phyloP scores from a whole-genome alignment of 306 rosid species.

The Cucurbita moschata region DNA sequence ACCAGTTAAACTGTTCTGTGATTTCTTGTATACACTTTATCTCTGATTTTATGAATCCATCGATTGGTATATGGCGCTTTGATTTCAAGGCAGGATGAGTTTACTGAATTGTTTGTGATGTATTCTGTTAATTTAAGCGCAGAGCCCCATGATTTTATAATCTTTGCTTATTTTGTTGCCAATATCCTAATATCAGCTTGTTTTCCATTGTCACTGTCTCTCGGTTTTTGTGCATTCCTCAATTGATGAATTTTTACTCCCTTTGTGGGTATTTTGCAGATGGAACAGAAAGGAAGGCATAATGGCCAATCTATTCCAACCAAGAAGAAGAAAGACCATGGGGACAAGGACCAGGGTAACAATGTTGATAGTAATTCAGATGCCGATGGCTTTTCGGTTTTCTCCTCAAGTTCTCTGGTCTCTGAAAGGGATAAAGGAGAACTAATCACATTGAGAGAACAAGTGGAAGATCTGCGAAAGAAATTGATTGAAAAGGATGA shows the following conservation, averaged over 20 bases:
- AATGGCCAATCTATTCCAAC: slow-evolving; percentile 45
- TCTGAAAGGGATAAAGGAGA: slow-evolving; percentile 67
- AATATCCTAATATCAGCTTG: background rate
- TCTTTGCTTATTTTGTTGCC: background rate
- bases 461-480: slow-evolving; percentile 61
- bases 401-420: slow-evolving; percentile 42
- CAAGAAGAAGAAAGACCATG: slow-evolving; percentile 50
- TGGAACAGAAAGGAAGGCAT: slow-evolving; percentile 44
- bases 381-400: slow-evolving; percentile 33
- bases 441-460: slow-evolving; percentile 43
- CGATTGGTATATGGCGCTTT: background rate
- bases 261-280: slow-evolving; percentile 11
- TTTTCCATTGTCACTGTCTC: background rate
- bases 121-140: background rate
- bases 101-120: background rate
- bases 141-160: background rate
- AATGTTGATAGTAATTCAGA: slow-evolving; percentile 26
- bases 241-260: background rate
- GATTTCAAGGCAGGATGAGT: background rate
- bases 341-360: slow-evolving; percentile 42
- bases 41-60: background rate
- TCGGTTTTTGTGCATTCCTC: background rate
- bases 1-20: background rate
- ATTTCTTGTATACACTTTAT: background rate
- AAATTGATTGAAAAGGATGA: slow-evolving; percentile 65